Conservation (phyloP, 768 basidiomycete genomes). For the Amanita brunnescens region DNA sequence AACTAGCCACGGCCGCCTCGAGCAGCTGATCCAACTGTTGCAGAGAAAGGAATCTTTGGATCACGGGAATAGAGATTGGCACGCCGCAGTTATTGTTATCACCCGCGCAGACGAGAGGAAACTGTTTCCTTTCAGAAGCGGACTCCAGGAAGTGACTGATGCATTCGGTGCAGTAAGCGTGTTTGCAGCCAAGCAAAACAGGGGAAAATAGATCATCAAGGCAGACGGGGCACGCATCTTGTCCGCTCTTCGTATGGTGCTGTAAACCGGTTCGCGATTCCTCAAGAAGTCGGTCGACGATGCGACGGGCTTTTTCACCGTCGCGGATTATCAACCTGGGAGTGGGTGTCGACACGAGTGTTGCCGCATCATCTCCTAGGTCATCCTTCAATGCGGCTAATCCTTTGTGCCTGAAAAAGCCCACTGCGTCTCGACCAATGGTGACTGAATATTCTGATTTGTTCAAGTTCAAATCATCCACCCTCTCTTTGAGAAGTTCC, state of each 20-base stretch:
- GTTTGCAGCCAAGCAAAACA: too few relatives aligned
- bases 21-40: constrained; percentile 32
- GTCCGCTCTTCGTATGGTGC: not conserved
- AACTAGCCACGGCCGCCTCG: constrained; percentile 33
- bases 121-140: not conserved
- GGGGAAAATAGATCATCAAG: not conserved
- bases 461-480: constrained; percentile 30
- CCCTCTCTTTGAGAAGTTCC: too few relatives aligned
- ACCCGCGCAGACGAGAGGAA: constrained; percentile 3
- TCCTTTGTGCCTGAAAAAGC: constrained; percentile 44
- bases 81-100: not conserved
- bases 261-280: constrained; percentile 20
- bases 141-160: constrained; percentile 1
- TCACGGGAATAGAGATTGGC: constrained; percentile 37
- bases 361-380: constrained; percentile 46
- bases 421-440: constrained; percentile 28
- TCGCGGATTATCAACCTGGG: constrained; percentile 37
- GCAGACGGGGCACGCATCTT: constrained; percentile 1
- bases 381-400: constrained; percentile 41
- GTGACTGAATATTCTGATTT: too few relatives aligned
- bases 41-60: constrained; percentile 29
- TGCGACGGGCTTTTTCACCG: constrained; percentile 35
- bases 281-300: constrained; percentile 35
- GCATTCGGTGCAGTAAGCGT: constrained; percentile 2
- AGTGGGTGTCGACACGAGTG: constrained; percentile 38